Percentiles rank a stretch among this genome's conserved stretches.
Conservation (phyloP, 225 moss, liverwort and hornwort genomes). For the Physcomitrium patens region DNA sequence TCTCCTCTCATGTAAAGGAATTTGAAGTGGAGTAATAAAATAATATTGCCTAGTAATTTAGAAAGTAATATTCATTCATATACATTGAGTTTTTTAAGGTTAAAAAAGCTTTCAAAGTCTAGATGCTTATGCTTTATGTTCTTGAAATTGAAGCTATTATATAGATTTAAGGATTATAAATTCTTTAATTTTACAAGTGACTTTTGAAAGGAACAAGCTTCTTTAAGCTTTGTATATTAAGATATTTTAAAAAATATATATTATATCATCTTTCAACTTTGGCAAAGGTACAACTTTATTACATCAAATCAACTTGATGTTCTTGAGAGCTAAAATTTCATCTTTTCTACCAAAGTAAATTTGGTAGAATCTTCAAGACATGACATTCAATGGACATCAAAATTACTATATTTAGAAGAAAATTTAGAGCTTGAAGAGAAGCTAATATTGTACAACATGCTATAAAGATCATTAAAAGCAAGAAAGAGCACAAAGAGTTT, state of each 20-base stretch:
- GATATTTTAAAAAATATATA: constrained; percentile 7
- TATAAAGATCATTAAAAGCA: constrained; percentile 11
- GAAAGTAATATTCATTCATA: neutral
- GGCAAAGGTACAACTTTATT: constrained; percentile 26
- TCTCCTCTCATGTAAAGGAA: neutral
- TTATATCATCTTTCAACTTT: constrained; percentile 24
- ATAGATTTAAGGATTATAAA: constrained; percentile 2
- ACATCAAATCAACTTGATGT: neutral
- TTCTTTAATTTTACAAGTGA: constrained; percentile 5
- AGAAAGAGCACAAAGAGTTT: constrained; percentile 8
- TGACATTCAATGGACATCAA: neutral
- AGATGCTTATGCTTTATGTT: constrained; percentile 22
- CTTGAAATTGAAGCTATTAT: neutral
- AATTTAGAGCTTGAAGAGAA: constrained; percentile 22
- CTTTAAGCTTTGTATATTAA: neutral
- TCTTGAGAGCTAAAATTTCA: constrained; percentile 20
- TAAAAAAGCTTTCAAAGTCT: neutral
- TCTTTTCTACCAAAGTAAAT: constrained; percentile 8
- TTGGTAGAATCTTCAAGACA: constrained; percentile 20
- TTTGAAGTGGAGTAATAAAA: constrained; percentile 14
- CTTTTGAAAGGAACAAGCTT: constrained; percentile 16
- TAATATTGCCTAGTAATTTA: constrained; percentile 6
- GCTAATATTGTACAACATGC: neutral
- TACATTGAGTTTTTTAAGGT: constrained; percentile 26
- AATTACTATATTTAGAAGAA: constrained; percentile 9